phyloP scores from a whole-genome alignment of 2,329 filamentous ascomycete species.

The Claviceps arundinis region DNA sequence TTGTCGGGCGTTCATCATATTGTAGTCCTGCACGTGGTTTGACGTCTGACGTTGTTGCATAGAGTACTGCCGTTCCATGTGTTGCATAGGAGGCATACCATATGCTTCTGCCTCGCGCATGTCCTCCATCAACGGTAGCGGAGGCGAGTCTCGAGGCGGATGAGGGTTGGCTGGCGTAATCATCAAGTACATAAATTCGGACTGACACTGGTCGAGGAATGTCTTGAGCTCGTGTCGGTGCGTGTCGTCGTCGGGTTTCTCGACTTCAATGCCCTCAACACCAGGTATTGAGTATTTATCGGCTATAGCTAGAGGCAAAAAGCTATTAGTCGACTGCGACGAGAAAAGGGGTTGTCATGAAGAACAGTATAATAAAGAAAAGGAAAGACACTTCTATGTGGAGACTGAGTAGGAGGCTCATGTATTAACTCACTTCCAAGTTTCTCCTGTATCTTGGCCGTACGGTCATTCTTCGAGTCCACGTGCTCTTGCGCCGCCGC shows the following conservation, averaged over 20 bases:
- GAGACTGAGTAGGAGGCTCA: conserved; percentile 1
- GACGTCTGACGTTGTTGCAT: conserved; percentile 28
- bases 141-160: conserved; percentile 50
- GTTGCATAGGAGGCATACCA: conserved; percentile 30
- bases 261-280: conserved; percentile 32
- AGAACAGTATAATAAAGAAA: too few relatives aligned
- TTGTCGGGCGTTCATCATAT: conserved; percentile 37
- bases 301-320: conserved; percentile 22
- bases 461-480: conserved; percentile 37
- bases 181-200: conserved; percentile 56
- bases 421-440: conserved; percentile 31
- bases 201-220: conserved; percentile 51
- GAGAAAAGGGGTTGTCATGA: background rate
- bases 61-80: conserved; percentile 26
- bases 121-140: conserved; percentile 44
- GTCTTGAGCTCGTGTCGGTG: conserved; percentile 41
- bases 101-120: conserved; percentile 41
- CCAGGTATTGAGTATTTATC: conserved; percentile 30
- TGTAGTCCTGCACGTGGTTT: conserved; percentile 44
- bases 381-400: too few relatives aligned
- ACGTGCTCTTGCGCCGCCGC: conserved; percentile 23
- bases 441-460: conserved; percentile 42
- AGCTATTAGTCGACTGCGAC: background rate
- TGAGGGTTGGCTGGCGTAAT: conserved; percentile 52
- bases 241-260: conserved; percentile 35